A percentile compares a stretch with the other conserved stretches of the same genome.
These are phyloP conservation scores for Solanum hybrid DNA, from an alignment of 305 asterid species.

Conservation along the genomic window DNA sequence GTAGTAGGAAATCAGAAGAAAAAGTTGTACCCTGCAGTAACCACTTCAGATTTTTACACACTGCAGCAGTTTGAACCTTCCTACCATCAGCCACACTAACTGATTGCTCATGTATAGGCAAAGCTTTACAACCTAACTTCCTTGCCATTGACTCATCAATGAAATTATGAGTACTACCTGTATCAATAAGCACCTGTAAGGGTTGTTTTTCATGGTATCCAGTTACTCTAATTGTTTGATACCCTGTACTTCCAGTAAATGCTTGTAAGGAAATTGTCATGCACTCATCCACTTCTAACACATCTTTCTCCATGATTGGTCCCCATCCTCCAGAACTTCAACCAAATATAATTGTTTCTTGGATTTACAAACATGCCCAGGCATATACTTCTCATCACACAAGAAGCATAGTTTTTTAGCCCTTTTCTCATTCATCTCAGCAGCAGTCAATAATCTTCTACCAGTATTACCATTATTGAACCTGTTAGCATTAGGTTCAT, in stretches of 20 bases:
- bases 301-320: neutral
- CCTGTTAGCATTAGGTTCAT: neutral
- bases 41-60: too few species aligned
- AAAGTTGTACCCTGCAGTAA: too few species aligned
- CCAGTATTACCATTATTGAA: neutral
- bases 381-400: neutral
- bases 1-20: too few species aligned
- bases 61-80: too few species aligned
- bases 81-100: too few species aligned
- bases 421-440: neutral
- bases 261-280: neutral
- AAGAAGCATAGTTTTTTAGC: neutral
- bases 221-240: neutral
- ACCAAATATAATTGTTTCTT: neutral
- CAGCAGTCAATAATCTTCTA: neutral
- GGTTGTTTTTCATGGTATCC: too few species aligned
- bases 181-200: too few species aligned
- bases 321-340: neutral
- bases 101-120: too few species aligned
- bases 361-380: neutral
- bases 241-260: neutral
- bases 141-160: too few species aligned
- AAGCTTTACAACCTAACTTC: too few species aligned
- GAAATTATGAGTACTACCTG: too few species aligned
- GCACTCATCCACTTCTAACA: neutral